A percentile compares a stretch with the other conserved stretches of the same genome.
These are phyloP conservation scores for Pythium myriotylum DNA, from an alignment of 352 stramenopile species.

Conservation along the genomic window DNA sequence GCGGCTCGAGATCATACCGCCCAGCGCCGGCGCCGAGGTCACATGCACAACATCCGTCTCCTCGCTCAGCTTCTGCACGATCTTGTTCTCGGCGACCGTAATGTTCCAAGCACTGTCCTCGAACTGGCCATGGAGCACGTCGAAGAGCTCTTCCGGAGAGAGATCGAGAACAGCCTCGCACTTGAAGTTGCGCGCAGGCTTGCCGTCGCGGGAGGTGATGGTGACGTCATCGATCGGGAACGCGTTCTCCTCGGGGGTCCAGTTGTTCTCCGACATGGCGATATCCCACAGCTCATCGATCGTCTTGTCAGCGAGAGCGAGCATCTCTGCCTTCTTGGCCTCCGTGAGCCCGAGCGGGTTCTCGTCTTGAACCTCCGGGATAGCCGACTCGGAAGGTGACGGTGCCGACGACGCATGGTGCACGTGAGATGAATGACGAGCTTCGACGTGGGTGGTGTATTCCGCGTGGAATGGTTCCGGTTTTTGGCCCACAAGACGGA, in stretches of 20 bases:
- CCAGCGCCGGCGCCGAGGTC: slow-evolving; percentile 63
- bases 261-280: slow-evolving; percentile 52
- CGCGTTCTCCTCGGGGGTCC: slow-evolving; percentile 61
- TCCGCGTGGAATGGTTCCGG: slow-evolving; percentile 23
- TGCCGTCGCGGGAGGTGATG: slow-evolving; percentile 71
- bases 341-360: slow-evolving; percentile 18
- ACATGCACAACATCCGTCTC: slow-evolving; percentile 75
- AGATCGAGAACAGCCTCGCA: slow-evolving; percentile 68
- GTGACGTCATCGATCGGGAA: slow-evolving; percentile 54
- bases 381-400: background rate
- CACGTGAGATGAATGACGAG: slow-evolving; percentile 5
- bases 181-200: slow-evolving; percentile 77
- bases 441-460: too few species aligned
- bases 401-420: background rate
- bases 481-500: slow-evolving; percentile 36
- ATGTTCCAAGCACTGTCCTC: slow-evolving; percentile 82
- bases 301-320: slow-evolving; percentile 45
- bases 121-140: slow-evolving; percentile 76
- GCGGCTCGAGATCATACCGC: slow-evolving; percentile 77
- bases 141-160: slow-evolving; percentile 77
- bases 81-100: slow-evolving; percentile 76
- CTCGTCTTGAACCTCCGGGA: background rate
- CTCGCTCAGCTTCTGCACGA: slow-evolving; percentile 67
- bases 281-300: slow-evolving; percentile 61
- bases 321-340: slow-evolving; percentile 40